Base-by-base conservation (phyloP, 345 rosid genomes). In the Eutrema yunnanense region DNA sequence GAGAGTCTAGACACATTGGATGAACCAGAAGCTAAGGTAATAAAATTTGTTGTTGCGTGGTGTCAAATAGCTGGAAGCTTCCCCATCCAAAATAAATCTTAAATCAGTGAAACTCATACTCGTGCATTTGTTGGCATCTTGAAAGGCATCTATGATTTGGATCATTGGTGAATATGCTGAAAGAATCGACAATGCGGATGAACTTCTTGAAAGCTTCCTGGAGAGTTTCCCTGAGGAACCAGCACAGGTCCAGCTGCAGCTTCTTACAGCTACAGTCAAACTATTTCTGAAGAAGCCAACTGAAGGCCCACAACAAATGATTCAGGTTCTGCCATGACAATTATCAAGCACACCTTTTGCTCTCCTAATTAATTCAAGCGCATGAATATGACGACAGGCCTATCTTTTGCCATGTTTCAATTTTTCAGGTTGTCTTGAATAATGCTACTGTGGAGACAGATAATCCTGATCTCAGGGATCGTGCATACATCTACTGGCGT, bases 201-300 rank as follows among this genome's bases (percentile, higher is more conserved):
- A 95, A 71, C 97, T 95, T 71, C 93, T 95, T 54, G 96, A 95
- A 84, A 90, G 99, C 89, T 95, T 95, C 86, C 78, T 95, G 82
- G 99, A 95, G 84, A 90, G 80, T 75, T 95, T 95, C 79, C 99
- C 99, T 67, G 99, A 95, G 71, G 99, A 95, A 83, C 99, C 99
- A 70, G 84, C 99, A 19, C 99, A 89, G 81, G 97, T 95, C 76
- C 97, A 95, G 84, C 77, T 95, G 85, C 99, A 95, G 80, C 81
- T 95, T 76, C 85, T 95, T 78, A 89, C 97, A 43, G 99, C 99
- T 13, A 92, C 99, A 27, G 99, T 95, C 66, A 95, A 95, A 72
- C 88, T 95, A 37, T 95, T 95, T 75, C 88, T 95, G 46, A 90
- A 95, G 89, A 95, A 92, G 87, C 99, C 99, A 79, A 95, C 99